These are phyloP conservation scores for Rauvolfia tetraphylla DNA, from an alignment of 257 asterid genomes.

Conservation along the genomic window DNA sequence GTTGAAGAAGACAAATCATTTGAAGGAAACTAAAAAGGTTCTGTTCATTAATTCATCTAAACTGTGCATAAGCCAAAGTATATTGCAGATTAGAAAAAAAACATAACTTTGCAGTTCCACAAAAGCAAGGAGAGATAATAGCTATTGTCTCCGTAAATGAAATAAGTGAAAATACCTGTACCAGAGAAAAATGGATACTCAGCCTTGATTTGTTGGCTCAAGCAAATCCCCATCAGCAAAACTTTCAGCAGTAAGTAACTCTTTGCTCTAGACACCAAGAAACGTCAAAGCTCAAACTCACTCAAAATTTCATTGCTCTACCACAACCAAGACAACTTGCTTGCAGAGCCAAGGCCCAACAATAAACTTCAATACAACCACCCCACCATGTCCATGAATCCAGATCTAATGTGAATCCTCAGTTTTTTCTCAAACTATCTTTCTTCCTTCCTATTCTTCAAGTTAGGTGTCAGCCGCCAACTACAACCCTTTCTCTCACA, in stretches of 20 bases:
- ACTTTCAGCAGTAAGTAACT: constrained; percentile 17
- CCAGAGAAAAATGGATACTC: constrained; percentile 52
- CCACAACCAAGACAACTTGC: constrained; percentile 18
- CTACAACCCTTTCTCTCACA: neutral
- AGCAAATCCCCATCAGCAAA: constrained; percentile 75
- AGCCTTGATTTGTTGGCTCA: constrained; percentile 83
- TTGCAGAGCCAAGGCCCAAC: constrained; percentile 10
- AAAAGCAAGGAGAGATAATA: neutral
- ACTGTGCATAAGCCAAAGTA: neutral
- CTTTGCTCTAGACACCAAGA: constrained; percentile 20
- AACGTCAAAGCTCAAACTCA: constrained; percentile 17
- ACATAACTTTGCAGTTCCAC: neutral
- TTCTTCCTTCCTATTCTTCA: neutral
- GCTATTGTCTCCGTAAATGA: neutral
- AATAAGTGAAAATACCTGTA: constrained; percentile 33
- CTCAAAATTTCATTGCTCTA: constrained; percentile 26
- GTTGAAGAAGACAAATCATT: neutral
- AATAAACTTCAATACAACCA: constrained; percentile 8
- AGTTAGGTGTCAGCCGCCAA: constrained; percentile 18
- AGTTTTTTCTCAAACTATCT: constrained; percentile 5
- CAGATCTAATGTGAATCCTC: constrained; percentile 52
- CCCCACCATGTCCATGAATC: constrained; percentile 18
- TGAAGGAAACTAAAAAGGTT: neutral
- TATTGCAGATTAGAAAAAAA: neutral
- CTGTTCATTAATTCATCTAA: neutral